Evolutionary conservation across 2,329 filamentous ascomycete genomes (phyloP).

Genomic region (Proliferodiscus dingleyae): DNA sequence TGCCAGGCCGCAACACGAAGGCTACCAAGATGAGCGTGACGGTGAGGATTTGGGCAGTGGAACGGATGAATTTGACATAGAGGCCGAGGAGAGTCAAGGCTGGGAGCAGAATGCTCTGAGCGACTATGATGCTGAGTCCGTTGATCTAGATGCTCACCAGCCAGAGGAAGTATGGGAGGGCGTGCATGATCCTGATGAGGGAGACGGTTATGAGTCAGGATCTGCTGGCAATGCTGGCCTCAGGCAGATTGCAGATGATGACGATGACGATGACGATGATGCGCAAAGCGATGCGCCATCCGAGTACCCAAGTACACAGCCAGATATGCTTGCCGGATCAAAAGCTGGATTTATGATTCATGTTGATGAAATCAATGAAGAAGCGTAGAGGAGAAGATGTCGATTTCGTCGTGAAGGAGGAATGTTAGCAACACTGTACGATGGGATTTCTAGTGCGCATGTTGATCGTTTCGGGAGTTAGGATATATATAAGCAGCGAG

Average conservation of each 20-base stretch:
- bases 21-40: conserved; percentile 17
- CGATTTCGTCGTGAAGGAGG: not conserved
- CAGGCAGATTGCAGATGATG: not conserved
- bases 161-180: conserved; percentile 26
- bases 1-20: conserved; percentile 8
- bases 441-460: not conserved
- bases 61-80: conserved; percentile 24
- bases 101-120: conserved; percentile 20
- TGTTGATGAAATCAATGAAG: conserved; percentile 25
- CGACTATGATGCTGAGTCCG: conserved; percentile 14
- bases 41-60: conserved; percentile 22
- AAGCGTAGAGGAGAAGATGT: not conserved
- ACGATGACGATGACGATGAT: conserved; percentile 26
- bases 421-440: not conserved
- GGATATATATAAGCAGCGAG: conserved; percentile 3
- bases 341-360: conserved; percentile 24
- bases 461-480: not conserved
- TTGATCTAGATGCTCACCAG: conserved; percentile 2
- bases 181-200: conserved; percentile 30
- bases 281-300: conserved; percentile 39
- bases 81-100: conserved; percentile 26
- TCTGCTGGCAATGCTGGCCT: not conserved
- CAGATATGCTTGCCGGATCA: conserved; percentile 5
- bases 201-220: conserved; percentile 1
- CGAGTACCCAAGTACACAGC: conserved; percentile 51